These are phyloP conservation scores for Prunus armeniaca DNA, from an alignment of 306 rosid genomes.

Conservation along the genomic window DNA sequence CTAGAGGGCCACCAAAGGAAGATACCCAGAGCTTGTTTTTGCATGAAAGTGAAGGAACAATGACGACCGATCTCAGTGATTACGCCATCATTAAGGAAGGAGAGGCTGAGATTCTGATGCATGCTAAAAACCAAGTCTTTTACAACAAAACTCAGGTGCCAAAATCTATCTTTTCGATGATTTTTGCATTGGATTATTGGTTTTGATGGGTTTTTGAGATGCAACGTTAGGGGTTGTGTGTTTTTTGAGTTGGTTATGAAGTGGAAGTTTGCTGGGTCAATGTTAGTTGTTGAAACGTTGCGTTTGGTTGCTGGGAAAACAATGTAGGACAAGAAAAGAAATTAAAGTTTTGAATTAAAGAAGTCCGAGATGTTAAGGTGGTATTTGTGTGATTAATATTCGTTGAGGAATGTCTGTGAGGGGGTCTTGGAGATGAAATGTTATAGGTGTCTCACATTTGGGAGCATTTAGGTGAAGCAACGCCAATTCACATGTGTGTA, in stretches of 20 bases:
- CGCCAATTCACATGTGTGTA: background rate
- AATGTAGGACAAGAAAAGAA: background rate
- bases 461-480: background rate
- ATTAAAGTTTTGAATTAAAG: background rate
- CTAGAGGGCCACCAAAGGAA: background rate
- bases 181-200: constrained; percentile 10
- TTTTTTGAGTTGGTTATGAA: constrained; percentile 1
- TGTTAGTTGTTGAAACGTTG: background rate
- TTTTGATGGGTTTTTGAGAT: constrained; percentile 11
- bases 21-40: constrained; percentile 31
- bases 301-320: background rate
- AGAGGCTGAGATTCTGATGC: constrained; percentile 99
- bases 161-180: constrained; percentile 19
- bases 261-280: constrained; percentile 10
- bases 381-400: background rate
- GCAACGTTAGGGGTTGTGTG: background rate
- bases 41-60: constrained; percentile 39
- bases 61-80: constrained; percentile 70
- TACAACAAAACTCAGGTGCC: constrained; percentile 88
- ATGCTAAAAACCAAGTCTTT: constrained; percentile 81
- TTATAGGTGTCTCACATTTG: background rate
- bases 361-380: background rate
- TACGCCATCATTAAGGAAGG: constrained; percentile 81
- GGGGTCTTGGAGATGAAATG: background rate
- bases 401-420: background rate